These are phyloP conservation scores for Sarocladium oryzae DNA, from an alignment of 2,329 filamentous ascomycete species.

Conservation along the genomic window DNA sequence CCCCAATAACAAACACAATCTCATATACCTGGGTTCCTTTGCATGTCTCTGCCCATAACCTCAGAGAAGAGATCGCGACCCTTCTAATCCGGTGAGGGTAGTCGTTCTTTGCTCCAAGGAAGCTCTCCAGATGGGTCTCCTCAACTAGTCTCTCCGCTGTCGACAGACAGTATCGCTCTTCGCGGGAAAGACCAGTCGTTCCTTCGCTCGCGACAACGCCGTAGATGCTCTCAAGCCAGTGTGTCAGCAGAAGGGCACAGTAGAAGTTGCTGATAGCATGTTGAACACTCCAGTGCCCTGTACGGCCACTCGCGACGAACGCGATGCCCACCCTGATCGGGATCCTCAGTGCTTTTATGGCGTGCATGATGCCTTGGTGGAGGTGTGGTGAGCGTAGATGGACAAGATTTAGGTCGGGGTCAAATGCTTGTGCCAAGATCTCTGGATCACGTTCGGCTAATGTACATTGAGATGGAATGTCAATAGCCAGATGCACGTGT, in stretches of 20 bases:
- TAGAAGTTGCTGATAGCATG: constrained; percentile 47
- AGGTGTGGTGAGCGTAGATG: constrained; percentile 35
- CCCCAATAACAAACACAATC: constrained; percentile 19
- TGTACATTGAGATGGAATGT: constrained; percentile 25
- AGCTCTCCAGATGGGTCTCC: constrained; percentile 17
- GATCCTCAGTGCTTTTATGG: constrained; percentile 47
- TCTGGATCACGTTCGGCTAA: constrained; percentile 39
- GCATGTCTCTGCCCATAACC: constrained; percentile 24
- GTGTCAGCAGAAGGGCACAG: constrained; percentile 39
- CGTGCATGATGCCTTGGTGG: constrained; percentile 43
- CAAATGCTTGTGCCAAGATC: constrained; percentile 38
- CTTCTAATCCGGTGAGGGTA: constrained; percentile 15
- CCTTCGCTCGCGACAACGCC: constrained; percentile 11
- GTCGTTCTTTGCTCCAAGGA: constrained; percentile 13
- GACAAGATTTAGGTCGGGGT: constrained; percentile 22
- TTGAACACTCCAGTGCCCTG: constrained; percentile 49
- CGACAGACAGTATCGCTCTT: constrained; percentile 17
- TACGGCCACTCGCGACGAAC: constrained; percentile 45
- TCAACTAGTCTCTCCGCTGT: constrained; percentile 18
- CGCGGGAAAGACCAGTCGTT: constrained; percentile 10
- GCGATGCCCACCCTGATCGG: constrained; percentile 46
- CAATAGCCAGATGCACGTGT: constrained; percentile 19
- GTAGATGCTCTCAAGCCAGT: constrained; percentile 29
- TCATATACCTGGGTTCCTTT: constrained; percentile 22
- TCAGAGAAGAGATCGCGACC: constrained; percentile 13